Evolutionary conservation across 495 filamentous ascomycete species (phyloP), one percentile per base, ranked within the genome.

Genomic region (Penicillium goetzii): DNA sequence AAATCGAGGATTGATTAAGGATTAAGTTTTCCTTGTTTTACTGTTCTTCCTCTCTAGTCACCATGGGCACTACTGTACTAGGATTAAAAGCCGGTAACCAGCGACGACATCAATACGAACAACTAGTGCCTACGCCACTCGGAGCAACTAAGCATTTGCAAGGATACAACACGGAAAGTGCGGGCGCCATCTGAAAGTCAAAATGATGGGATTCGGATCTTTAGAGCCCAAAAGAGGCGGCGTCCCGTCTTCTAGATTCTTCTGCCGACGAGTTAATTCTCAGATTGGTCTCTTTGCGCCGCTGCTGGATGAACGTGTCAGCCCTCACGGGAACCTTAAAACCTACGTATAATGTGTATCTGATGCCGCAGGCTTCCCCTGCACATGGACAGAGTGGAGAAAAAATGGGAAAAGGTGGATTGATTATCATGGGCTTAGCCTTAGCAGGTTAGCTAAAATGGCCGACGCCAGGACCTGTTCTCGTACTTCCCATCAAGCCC

Each of bases 71-170:
- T 41, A 41, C 8, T n/a, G 15, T 17, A 41, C 15, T 43, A 43
- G 41, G 41, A 8, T 10, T 5, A 21, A 19, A 19, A 43, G 7
- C 21, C 21, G 9, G 43, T 32, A 47, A 23, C 12, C 21, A 25
- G 19, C 43, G 3, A 47, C 21, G 0, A 12, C 17, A 21, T 19
- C 15, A 47, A 47, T 47, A 47, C 43, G 43, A 47, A 47, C 41
- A 21, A 47, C 43, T 47, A 47, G 43, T 47, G 43, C 11, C 19
- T 23, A 25, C 43, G 43, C 43, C 43, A 47, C 43, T 47, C 21
- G 21, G 43, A 12, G 8, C 21, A 47, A 47, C 43, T 47, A 47
- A 47, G 43, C 43, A 47, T 47, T 47, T 47, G 10, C 21, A 47
- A 3, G 21, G 43, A 23, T 25, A 12, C 21, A 10, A 43, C 21